Base-by-base conservation (phyloP, 2,329 filamentous ascomycete genomes). In the Emmonsiellopsis sp. region DNA sequence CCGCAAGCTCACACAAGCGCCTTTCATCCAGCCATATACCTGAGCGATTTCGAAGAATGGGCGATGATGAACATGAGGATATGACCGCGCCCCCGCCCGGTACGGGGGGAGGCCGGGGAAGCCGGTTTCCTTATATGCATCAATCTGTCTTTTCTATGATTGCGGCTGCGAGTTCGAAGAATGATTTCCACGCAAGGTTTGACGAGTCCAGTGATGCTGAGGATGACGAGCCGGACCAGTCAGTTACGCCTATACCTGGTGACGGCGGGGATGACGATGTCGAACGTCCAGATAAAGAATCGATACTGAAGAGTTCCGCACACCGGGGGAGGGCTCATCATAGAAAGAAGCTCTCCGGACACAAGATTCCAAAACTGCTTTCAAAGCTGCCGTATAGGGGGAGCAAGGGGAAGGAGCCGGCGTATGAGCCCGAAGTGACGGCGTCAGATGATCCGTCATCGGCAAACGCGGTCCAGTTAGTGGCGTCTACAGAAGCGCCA, bases 91-190 rank as follows among this genome's bases (percentile, higher is more conserved):
- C 79, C 2, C 77, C 75, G n/a, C 63, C 59, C 35, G 64, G 61
- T 41, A 58, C 58, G 51, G 61, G 61, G 11, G 68, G 69, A n/a
- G 20, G 47, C 20, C 63, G 65, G 37, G 71, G 71, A 54, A 67
- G 71, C 51, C 71, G 74, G 43, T 66, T 74, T 47, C 72, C 77
- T 56, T 89, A 90, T 64, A 89, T 95, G 84, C 93, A 95, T 70
- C 91, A 95, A 76, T 94, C 89, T 59, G 85, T 97, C 53, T 95
- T 96, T 68, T 90, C 89, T 52, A 82, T 97, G 72, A 91, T 97
- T 60, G 88, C 91, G 6, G 89, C 89, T 13, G 89, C 89, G 38
- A 89, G 90, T 6, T 91, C 89, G 32, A 83, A 83, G 55, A 84
- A 87, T 50, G 86, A 94, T 70, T 90, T 94, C 65, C 85, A 88